Evolutionary conservation across 176 grass and related monocot genomes (phyloP).

Genomic region (Eragrostis nindensis): DNA sequence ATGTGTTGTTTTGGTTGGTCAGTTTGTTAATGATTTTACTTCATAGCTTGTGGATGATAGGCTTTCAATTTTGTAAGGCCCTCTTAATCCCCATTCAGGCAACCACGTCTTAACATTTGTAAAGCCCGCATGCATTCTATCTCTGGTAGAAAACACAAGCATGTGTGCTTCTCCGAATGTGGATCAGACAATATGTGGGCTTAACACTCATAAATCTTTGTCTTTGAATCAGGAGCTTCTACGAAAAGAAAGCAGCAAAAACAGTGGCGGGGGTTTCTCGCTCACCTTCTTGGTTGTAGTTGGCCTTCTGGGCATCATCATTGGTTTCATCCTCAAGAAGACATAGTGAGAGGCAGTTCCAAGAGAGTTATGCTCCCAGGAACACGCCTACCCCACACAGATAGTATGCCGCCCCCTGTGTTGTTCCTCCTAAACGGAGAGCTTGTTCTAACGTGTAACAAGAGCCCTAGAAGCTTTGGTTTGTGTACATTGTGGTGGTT

Average conservation of each 20-base stretch:
- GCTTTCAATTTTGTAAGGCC: neutral
- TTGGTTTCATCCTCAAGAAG: constrained; percentile 86
- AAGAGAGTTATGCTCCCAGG: constrained; percentile 32
- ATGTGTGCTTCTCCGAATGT: neutral
- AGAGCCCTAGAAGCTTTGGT: constrained; percentile 44
- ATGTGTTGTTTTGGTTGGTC: neutral
- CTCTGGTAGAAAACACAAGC: neutral
- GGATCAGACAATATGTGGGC: neutral
- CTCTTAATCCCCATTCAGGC: neutral
- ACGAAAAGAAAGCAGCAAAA: constrained; percentile 70
- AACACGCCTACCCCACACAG: constrained; percentile 32
- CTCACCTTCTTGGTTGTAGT: constrained; percentile 77
- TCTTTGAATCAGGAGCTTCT: constrained; percentile 71
- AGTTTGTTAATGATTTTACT: neutral
- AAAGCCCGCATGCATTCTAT: neutral
- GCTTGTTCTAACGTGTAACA: constrained; percentile 50
- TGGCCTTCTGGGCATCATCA: constrained; percentile 69
- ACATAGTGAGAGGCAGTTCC: constrained; percentile 51
- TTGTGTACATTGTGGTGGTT: constrained; percentile 59
- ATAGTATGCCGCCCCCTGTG: constrained; percentile 31
- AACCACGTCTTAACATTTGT: neutral
- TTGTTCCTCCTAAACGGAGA: constrained; percentile 48
- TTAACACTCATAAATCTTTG: neutral
- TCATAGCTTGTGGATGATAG: neutral
- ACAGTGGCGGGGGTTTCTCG: constrained; percentile 53